phyloP scores from a whole-genome alignment of 192 early-diverging fungal species.

The Gamsiella multidivaricata region DNA sequence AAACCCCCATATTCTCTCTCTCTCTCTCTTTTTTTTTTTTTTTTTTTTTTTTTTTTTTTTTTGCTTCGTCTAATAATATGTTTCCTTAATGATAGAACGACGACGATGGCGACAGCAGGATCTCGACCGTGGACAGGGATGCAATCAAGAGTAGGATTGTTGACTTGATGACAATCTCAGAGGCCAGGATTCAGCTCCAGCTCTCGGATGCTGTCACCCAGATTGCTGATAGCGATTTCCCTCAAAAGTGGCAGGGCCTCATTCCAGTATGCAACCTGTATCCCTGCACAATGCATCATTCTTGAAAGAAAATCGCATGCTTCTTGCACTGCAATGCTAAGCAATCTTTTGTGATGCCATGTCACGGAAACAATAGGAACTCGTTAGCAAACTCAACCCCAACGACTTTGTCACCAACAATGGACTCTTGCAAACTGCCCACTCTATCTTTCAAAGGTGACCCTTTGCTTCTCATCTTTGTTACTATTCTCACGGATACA shows the following conservation, averaged over 20 bases:
- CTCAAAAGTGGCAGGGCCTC: slow-evolving; percentile 86
- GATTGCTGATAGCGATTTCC: slow-evolving; percentile 95
- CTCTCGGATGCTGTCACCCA: slow-evolving; percentile 93
- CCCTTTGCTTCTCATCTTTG: no score
- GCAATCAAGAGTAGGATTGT: slow-evolving; percentile 90
- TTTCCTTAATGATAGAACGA: slow-evolving; percentile 54
- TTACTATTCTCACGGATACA: no score
- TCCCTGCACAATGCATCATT: not conserved
- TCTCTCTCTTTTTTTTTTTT: not conserved
- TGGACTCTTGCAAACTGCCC: slow-evolving; percentile 92
- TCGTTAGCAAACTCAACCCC: slow-evolving; percentile 80
- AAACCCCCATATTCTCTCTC: not conserved
- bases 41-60: not conserved
- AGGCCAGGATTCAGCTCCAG: slow-evolving; percentile 84
- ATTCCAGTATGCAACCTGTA: slow-evolving; percentile 64
- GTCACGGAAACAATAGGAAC: slow-evolving; percentile 53
- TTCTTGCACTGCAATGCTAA: no score
- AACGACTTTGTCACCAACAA: slow-evolving; percentile 88
- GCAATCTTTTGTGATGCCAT: not conserved
- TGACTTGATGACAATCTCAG: slow-evolving; percentile 84
- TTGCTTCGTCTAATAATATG: not conserved
- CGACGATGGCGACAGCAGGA: slow-evolving; percentile 62
- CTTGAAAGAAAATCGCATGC: not conserved
- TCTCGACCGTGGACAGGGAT: slow-evolving; percentile 66
- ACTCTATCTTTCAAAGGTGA: slow-evolving; percentile 90